Conservation (phyloP, 2,329 filamentous ascomycete species). For the Lecanicillium sp. region DNA sequence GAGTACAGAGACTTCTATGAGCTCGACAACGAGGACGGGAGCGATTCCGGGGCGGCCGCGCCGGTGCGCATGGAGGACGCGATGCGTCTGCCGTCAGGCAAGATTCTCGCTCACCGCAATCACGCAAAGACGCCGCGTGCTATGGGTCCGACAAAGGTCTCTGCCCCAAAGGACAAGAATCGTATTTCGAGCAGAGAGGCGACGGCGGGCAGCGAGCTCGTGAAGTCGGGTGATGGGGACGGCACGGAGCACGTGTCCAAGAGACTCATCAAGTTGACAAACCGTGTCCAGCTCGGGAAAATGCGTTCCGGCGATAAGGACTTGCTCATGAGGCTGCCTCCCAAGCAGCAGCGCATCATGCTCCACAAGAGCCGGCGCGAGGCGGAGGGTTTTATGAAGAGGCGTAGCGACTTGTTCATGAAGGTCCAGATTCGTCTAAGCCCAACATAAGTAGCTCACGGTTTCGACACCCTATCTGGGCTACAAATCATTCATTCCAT, state of each 20-base stretch:
- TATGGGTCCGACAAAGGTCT: not conserved
- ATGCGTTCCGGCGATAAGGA: no score
- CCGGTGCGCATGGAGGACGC: slow-evolving; percentile 21
- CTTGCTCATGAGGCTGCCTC: not conserved
- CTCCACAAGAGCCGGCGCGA: not conserved
- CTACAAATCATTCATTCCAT: not conserved
- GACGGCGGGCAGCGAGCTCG: no score
- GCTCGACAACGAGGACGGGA: slow-evolving; percentile 14
- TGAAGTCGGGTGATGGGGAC: no score
- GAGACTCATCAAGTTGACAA: no score
- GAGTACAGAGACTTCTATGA: slow-evolving; percentile 39
- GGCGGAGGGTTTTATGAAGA: not conserved
- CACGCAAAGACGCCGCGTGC: not conserved
- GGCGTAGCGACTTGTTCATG: not conserved
- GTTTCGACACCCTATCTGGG: no score
- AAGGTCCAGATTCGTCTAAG: not conserved
- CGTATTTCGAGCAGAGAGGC: no score
- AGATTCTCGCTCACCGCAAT: slow-evolving; percentile 24
- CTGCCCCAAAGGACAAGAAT: no score
- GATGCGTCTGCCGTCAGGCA: slow-evolving; percentile 28
- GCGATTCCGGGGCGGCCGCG: not conserved
- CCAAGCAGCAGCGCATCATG: not conserved
- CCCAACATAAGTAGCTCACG: not conserved
- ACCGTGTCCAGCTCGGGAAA: no score
- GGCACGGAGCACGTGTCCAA: no score